phyloP scores from a whole-genome alignment of 2,329 filamentous ascomycete species.

The Zarea fungicola region DNA sequence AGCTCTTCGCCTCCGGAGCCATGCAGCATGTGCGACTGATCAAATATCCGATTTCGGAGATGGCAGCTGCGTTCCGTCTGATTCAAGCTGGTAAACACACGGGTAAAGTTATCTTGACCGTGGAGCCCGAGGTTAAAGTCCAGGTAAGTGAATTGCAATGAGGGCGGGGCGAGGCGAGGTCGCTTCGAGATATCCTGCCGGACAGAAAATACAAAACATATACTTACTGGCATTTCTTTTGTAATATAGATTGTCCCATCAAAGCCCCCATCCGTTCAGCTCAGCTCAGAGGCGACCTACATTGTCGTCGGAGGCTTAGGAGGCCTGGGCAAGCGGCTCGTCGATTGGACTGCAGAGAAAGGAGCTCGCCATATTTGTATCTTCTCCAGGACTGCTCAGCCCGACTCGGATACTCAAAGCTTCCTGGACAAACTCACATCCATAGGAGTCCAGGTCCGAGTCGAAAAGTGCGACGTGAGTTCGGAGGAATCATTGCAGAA shows the following conservation, averaged over 20 bases:
- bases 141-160: not conserved
- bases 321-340: constrained; percentile 21
- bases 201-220: not conserved
- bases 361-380: constrained; percentile 22
- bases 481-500: constrained; percentile 3
- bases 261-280: not conserved
- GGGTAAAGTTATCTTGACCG: constrained; percentile 28
- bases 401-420: not conserved
- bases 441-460: constrained; percentile 17
- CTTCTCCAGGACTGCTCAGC: constrained; percentile 17
- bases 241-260: not conserved
- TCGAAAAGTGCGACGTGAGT: constrained; percentile 24
- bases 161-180: not conserved
- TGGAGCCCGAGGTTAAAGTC: not conserved
- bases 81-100: constrained; percentile 36
- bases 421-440: not conserved
- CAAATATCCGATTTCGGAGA: constrained; percentile 22
- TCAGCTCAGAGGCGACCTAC: constrained; percentile 16
- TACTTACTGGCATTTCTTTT: not conserved
- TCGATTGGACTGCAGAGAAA: constrained; percentile 22
- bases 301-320: constrained; percentile 26
- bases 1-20: constrained; percentile 15
- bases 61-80: constrained; percentile 32
- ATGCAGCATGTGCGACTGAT: constrained; percentile 18
- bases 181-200: not conserved